These are phyloP conservation scores for Nicotiana attenuata DNA, from an alignment of 257 asterid genomes.

Conservation along the genomic window DNA sequence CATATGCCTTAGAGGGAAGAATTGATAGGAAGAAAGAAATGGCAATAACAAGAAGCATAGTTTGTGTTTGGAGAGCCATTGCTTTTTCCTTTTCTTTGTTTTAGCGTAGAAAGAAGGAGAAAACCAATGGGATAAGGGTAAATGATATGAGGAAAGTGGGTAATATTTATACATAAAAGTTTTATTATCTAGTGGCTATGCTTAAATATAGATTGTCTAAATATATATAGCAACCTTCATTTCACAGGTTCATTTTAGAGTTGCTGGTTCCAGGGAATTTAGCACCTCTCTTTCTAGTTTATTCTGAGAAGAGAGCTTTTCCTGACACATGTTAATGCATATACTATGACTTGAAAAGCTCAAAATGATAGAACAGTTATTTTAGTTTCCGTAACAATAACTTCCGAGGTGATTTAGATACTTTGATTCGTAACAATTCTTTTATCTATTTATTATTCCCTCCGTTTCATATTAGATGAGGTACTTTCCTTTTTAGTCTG, in stretches of 20 bases:
- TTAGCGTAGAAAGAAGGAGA: not conserved
- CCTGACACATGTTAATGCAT: too few relatives aligned
- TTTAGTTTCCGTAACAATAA: too few relatives aligned
- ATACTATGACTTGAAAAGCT: too few relatives aligned
- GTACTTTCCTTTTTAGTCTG: too few relatives aligned
- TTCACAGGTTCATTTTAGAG: not conserved
- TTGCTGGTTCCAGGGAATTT: not conserved
- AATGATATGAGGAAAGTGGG: not conserved
- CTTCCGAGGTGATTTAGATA: too few relatives aligned
- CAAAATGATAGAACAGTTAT: too few relatives aligned
- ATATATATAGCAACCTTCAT: not conserved
- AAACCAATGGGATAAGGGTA: not conserved
- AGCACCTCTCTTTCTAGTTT: not conserved
- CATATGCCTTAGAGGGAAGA: not conserved
- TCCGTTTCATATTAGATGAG: too few relatives aligned
- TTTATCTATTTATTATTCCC: too few relatives aligned
- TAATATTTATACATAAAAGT: not conserved
- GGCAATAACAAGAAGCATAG: conserved; percentile 14
- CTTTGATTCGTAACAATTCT: too few relatives aligned
- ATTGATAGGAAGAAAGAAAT: not conserved
- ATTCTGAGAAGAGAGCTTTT: too few relatives aligned
- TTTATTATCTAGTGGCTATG: not conserved
- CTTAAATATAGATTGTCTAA: not conserved
- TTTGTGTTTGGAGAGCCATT: conserved; percentile 15
- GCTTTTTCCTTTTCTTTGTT: conserved; percentile 11